Evolutionary conservation across 805 yeast genomes (phyloP).

Genomic region (Yamadazyma sp.): DNA sequence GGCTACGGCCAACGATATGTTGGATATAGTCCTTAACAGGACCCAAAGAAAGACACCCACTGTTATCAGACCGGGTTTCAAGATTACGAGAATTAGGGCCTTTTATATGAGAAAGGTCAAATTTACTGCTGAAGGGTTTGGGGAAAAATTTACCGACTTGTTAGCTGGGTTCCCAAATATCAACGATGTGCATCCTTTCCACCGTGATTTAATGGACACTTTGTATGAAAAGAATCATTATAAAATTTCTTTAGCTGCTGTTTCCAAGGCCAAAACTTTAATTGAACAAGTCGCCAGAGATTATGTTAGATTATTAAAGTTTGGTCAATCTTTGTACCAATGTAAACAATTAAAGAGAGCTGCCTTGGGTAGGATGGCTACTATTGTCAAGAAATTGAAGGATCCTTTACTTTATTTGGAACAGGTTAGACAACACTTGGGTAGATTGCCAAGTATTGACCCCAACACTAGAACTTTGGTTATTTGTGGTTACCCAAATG

Average conservation of each 20-base stretch:
- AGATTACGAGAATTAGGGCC: constrained; percentile 92
- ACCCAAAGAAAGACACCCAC: constrained; percentile 99
- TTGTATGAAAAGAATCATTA: constrained; percentile 97
- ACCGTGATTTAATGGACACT: constrained; percentile 96
- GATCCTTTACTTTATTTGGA: constrained; percentile 92
- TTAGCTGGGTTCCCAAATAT: constrained; percentile 91
- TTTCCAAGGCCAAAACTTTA: constrained; percentile 88
- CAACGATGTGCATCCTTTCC: constrained; percentile 97
- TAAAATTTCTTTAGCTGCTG: constrained; percentile 93
- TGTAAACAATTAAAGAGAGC: constrained; percentile 99
- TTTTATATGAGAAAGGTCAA: constrained; percentile 98
- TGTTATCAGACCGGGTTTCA: constrained; percentile 95
- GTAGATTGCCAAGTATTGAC: constrained; percentile 96
- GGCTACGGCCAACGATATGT: constrained; percentile 85
- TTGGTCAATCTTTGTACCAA: constrained; percentile 97
- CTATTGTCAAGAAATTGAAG: constrained; percentile 90
- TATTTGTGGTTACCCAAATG: constrained; percentile 99
- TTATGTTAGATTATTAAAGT: constrained; percentile 88
- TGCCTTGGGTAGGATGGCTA: constrained; percentile 99
- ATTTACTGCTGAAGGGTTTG: constrained; percentile 93
- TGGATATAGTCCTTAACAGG: constrained; percentile 94
- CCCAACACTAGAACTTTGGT: constrained; percentile 97
- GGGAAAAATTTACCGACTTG: constrained; percentile 86
- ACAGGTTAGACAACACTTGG: constrained; percentile 98
- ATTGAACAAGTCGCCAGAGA: constrained; percentile 96